These are phyloP conservation scores for Seiridium unicorne DNA, from an alignment of 2,329 filamentous ascomycete genomes.

Conservation along the genomic window DNA sequence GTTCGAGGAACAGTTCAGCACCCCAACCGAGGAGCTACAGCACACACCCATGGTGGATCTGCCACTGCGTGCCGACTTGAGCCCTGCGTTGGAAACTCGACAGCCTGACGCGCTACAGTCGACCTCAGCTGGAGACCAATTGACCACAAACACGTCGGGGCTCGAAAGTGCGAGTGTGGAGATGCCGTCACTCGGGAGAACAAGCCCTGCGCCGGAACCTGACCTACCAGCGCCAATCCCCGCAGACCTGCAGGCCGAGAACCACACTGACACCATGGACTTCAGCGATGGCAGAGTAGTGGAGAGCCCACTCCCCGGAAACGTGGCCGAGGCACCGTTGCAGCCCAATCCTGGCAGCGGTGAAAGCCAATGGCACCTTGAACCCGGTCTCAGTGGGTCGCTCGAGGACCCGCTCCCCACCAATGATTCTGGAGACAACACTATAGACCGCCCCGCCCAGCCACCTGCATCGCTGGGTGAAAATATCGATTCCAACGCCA, in stretches of 20 bases:
- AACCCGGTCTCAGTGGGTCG: constrained; percentile 16
- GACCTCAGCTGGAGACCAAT: constrained; percentile 9
- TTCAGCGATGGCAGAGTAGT: constrained; percentile 13
- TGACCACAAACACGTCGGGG: constrained; percentile 8
- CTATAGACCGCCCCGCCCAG: constrained; percentile 15
- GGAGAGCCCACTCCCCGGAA: constrained; percentile 7
- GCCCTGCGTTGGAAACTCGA: neutral
- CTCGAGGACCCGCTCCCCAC: constrained; percentile 13
- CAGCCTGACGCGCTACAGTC: constrained; percentile 1
- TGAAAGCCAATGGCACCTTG: constrained; percentile 19
- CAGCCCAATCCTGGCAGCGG: constrained; percentile 18
- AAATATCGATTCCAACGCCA: neutral
- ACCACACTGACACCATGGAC: constrained; percentile 10
- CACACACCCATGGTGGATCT: neutral
- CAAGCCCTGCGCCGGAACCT: neutral
- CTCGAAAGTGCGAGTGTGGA: neutral
- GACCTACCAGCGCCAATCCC: neutral
- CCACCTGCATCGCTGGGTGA: constrained; percentile 13
- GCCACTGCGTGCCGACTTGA: neutral
- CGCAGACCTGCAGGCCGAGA: constrained; percentile 1
- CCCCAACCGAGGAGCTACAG: neutral
- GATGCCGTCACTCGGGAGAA: neutral
- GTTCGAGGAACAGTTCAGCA: neutral
- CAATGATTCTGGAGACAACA: constrained; percentile 11
- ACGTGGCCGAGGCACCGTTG: constrained; percentile 18